Evolutionary conservation across 1,284 basidiomycete genomes (phyloP).

Genomic region (Marasmius sp.): DNA sequence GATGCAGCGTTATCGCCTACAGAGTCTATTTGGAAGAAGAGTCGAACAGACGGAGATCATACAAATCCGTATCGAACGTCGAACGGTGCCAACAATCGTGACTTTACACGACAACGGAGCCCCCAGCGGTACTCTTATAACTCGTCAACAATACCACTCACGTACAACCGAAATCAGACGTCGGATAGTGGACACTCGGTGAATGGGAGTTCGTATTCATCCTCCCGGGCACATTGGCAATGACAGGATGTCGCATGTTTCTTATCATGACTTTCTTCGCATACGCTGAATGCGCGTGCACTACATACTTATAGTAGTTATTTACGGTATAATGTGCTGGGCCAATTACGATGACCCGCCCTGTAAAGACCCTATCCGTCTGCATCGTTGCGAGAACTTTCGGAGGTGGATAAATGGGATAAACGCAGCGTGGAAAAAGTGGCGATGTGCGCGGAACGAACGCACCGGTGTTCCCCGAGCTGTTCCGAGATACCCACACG

Average conservation of each 20-base stretch:
- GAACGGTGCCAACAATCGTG: not conserved
- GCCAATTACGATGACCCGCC: too few species aligned
- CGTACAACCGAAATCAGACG: not conserved
- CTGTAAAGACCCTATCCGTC: too few species aligned
- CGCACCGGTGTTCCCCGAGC: not conserved
- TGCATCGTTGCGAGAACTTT: too few species aligned
- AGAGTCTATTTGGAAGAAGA: constrained; percentile 74
- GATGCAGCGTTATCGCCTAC: constrained; percentile 54
- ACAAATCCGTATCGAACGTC: constrained; percentile 7
- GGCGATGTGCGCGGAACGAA: not conserved
- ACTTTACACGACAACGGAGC: not conserved
- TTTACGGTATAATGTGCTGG: too few species aligned
- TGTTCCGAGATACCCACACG: not conserved
- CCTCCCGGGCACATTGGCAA: not conserved
- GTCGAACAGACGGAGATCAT: constrained; percentile 42
- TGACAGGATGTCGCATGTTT: not conserved
- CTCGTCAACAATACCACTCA: not conserved
- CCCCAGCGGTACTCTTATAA: not conserved
- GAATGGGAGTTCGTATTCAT: not conserved
- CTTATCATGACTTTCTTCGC: not conserved
- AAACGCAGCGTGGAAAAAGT: not conserved
- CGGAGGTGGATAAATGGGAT: too few species aligned
- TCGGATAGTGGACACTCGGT: too few species aligned
- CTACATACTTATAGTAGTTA: not conserved
- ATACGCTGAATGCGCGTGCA: not conserved